Base-by-base conservation (phyloP, 2,329 filamentous ascomycete genomes). In the Paracoccidioides brasiliensis region DNA sequence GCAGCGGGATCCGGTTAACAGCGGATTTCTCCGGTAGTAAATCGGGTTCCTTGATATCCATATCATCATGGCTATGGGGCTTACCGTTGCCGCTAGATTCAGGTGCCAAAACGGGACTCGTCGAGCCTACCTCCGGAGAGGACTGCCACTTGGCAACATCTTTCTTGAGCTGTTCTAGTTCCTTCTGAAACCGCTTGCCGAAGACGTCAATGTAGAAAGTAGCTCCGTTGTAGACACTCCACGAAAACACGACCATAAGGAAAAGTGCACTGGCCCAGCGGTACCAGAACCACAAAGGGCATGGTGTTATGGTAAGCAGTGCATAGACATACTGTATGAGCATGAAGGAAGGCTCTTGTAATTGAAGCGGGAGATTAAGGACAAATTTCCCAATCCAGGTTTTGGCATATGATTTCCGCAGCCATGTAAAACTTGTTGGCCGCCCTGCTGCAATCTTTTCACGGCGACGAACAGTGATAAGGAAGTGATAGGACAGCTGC, bases 201-300 rank as follows among this genome's bases (percentile, higher is more conserved):
- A 97, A 98, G 1, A 97, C 88, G 64, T 98, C 93, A 66, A 98
- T 97, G 72, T 98, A 98, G 71, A 87, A 98, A 0, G 90, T 97
- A 15, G 93, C 89, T 37, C 93, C 93, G 64, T 98, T 98, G 75
- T 96, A 94, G 55, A 96, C 86, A 63, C 88, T 94, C 90, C 90
- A 96, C 45, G 82, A 78, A 66, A 98, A 97, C n/a, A 98, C 83
- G 2, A 81, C 73, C 55, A 85, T 76, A 48, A 98, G 76, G 72
- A 96, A 98, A 0, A 69, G 62, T 2, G 84, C 82, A 43, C 87
- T 93, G 0, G 88, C 84, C 79, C 84, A 88, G 46, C 85, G 82
- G 67, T 84, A 93, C 77, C 87, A 86, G 72, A 98, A 96, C 91
- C 93, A 98, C 6, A 98, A 65, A 0, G 91, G 90, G 62, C 90